These are phyloP conservation scores for Fusarium camptoceras DNA, from an alignment of 2,329 filamentous ascomycete genomes.

Conservation along the genomic window DNA sequence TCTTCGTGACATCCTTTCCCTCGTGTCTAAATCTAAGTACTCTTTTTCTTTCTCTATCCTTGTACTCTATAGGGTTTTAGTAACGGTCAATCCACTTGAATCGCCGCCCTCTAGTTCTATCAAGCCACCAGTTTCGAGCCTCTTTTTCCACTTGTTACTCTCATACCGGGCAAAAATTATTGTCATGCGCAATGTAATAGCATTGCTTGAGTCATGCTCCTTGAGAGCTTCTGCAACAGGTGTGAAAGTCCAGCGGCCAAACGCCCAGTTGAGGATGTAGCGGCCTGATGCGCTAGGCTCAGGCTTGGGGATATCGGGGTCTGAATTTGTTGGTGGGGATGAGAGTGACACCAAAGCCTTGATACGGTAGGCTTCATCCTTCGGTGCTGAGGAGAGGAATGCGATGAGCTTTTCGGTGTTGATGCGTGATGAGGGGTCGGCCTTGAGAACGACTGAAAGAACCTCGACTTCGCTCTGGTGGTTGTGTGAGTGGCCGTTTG, in stretches of 20 bases:
- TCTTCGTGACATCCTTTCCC: slow-evolving; percentile 30
- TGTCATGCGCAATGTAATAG: slow-evolving; percentile 75
- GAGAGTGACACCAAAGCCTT: slow-evolving; percentile 74
- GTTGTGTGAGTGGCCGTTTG: slow-evolving; percentile 58
- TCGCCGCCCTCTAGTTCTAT: slow-evolving; percentile 61
- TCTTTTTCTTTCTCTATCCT: slow-evolving; percentile 10
- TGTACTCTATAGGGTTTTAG: slow-evolving; percentile 58
- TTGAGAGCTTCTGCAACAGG: slow-evolving; percentile 56
- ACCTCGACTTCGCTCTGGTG: slow-evolving; percentile 94
- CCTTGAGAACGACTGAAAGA: slow-evolving; percentile 78
- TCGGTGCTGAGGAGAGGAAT: slow-evolving; percentile 79
- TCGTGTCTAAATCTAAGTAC: slow-evolving; percentile 20
- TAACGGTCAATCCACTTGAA: slow-evolving; percentile 64
- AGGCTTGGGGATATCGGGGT: slow-evolving; percentile 57
- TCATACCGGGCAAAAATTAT: slow-evolving; percentile 80
- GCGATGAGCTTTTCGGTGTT: slow-evolving; percentile 72
- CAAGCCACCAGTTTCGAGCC: slow-evolving; percentile 69
- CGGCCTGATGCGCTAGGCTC: slow-evolving; percentile 55
- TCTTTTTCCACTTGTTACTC: slow-evolving; percentile 81
- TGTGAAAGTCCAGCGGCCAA: slow-evolving; percentile 94
- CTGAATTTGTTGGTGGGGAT: slow-evolving; percentile 61
- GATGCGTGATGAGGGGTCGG: slow-evolving; percentile 55
- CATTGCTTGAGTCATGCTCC: slow-evolving; percentile 67
- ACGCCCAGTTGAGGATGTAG: slow-evolving; percentile 98
- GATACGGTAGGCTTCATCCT: slow-evolving; percentile 96